Conservation (phyloP, 352 stramenopile species). For the Elongisporangium senticosum region DNA sequence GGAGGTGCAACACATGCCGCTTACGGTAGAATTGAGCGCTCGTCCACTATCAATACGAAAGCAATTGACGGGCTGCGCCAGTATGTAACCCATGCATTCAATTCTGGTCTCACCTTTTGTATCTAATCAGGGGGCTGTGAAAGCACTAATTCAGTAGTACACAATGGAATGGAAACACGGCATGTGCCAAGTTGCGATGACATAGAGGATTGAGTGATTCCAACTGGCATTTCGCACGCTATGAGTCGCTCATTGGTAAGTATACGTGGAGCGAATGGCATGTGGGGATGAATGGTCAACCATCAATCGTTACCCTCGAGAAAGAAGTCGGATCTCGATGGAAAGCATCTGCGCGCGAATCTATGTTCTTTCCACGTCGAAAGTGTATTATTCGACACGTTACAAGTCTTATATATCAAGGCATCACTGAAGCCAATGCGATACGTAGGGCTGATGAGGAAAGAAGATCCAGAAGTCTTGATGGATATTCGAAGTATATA, state of each 20-base stretch:
- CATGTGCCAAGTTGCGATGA: no score
- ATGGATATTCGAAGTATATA: background rate
- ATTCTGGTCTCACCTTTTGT: no score
- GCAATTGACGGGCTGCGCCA: no score
- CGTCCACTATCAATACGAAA: no score
- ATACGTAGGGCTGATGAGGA: background rate
- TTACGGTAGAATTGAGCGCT: no score
- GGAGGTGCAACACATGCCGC: no score
- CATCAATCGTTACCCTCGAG: constrained; percentile 2
- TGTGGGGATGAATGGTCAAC: background rate
- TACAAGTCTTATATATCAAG: background rate
- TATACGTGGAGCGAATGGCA: constrained; percentile 2
- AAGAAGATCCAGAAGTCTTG: background rate
- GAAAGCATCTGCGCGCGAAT: background rate
- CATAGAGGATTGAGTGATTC: no score
- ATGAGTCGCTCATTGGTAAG: background rate
- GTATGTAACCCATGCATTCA: no score
- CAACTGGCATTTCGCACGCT: background rate
- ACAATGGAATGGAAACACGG: no score
- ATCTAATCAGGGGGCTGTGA: no score
- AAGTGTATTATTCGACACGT: background rate
- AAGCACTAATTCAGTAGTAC: no score
- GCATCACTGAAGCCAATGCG: background rate
- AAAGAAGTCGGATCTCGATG: background rate
- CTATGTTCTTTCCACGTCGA: background rate